Evolutionary conservation across 306 rosid species (phyloP).

Genomic region (Fagus crenata): DNA sequence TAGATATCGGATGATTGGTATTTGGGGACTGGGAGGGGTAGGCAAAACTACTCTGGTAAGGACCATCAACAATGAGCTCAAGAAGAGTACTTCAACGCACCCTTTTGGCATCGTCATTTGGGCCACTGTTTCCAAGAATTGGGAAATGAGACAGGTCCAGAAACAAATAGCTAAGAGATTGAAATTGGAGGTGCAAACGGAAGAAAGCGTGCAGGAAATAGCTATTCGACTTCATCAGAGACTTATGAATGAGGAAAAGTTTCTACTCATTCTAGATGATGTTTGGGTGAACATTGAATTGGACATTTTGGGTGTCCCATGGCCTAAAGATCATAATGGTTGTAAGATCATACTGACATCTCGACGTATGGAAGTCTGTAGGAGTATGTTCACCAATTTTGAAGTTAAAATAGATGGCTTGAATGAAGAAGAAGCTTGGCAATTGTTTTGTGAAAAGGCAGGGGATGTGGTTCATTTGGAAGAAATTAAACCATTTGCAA

Average conservation of each 20-base stretch:
- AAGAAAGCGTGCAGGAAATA: constrained; percentile 13
- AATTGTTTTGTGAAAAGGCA: constrained; percentile 12
- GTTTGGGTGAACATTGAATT: not conserved
- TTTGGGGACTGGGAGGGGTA: constrained; percentile 23
- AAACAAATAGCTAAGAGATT: constrained; percentile 19
- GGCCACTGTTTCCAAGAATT: too few species aligned
- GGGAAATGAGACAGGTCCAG: too few species aligned
- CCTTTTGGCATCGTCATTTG: too few species aligned
- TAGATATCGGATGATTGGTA: constrained; percentile 2
- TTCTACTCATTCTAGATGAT: too few species aligned
- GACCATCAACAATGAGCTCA: constrained; percentile 25
- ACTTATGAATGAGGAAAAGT: not conserved
- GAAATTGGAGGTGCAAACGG: constrained; percentile 15
- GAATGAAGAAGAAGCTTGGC: not conserved
- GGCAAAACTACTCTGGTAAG: constrained; percentile 18
- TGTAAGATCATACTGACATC: constrained; percentile 26
- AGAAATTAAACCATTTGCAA: not conserved
- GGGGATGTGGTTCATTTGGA: constrained; percentile 15
- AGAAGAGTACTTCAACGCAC: not conserved
- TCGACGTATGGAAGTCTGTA: constrained; percentile 4
- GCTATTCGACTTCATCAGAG: not conserved
- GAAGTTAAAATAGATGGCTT: constrained; percentile 16
- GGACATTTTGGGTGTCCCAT: constrained; percentile 15
- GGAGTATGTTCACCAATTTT: constrained; percentile 12
- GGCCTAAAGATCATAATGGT: constrained; percentile 6